phyloP scores from a whole-genome alignment of 2,329 filamentous ascomycete species.

The Pseudogymnoascus sp. region DNA sequence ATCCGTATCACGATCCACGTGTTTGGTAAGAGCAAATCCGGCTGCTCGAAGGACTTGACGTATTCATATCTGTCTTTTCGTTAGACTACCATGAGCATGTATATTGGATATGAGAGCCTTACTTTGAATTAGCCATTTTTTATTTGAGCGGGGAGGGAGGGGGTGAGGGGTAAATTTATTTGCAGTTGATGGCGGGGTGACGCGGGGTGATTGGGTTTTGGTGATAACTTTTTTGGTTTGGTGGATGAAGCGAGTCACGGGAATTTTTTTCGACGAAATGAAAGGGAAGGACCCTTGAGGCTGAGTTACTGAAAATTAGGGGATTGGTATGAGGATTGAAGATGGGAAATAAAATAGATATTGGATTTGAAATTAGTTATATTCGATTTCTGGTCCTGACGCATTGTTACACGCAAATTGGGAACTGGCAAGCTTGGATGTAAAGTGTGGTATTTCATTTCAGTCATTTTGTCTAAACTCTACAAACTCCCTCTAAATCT shows the following conservation, averaged over 20 bases:
- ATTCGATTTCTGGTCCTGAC: not conserved
- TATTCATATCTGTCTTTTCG: constrained; percentile 69
- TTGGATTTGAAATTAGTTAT: not conserved
- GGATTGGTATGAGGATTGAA: not conserved
- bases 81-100: not conserved
- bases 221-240: not conserved
- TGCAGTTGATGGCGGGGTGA: not conserved
- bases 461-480: constrained; percentile 2
- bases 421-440: not conserved
- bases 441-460: constrained; percentile 1
- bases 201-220: not conserved
- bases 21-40: constrained; percentile 72
- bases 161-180: not conserved
- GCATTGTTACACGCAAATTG: not conserved
- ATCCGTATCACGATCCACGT: constrained; percentile 95
- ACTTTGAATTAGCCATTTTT: constrained; percentile 17
- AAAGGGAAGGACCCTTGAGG: not conserved
- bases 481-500: not conserved
- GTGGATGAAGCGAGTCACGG: not conserved
- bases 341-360: not conserved
- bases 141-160: not conserved
- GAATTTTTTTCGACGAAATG: not conserved
- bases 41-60: constrained; percentile 80
- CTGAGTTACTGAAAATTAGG: not conserved
- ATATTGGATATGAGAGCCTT: not conserved